These are phyloP conservation scores for Aspergillus pseudonomiae DNA, from an alignment of 2,329 filamentous ascomycete genomes.

Conservation along the genomic window DNA sequence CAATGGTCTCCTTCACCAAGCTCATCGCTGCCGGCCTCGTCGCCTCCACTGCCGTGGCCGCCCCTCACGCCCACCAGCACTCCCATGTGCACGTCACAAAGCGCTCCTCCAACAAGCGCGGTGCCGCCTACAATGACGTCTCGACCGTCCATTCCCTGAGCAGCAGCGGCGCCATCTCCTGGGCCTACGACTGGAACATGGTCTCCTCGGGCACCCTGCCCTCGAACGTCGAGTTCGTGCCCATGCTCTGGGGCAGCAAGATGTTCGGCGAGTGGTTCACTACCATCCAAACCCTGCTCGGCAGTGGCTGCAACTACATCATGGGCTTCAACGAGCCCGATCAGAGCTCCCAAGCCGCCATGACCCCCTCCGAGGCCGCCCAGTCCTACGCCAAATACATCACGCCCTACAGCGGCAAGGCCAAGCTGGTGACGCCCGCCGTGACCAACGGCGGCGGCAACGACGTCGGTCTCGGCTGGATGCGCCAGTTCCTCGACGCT, in stretches of 20 bases:
- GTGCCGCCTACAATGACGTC: slow-evolving; percentile 45
- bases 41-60: slow-evolving; percentile 37
- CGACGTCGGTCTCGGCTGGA: slow-evolving; percentile 44
- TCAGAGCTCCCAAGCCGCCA: slow-evolving; percentile 39
- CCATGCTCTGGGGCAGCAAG: slow-evolving; percentile 49
- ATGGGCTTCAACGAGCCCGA: slow-evolving; percentile 54
- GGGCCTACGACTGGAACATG: slow-evolving; percentile 52
- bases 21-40: slow-evolving; percentile 37
- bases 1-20: slow-evolving; percentile 44
- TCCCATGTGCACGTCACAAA: slow-evolving; percentile 4
- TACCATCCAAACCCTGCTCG: slow-evolving; percentile 38
- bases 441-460: slow-evolving; percentile 41
- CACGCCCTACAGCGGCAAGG: slow-evolving; percentile 38
- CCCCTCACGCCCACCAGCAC: slow-evolving; percentile 27
- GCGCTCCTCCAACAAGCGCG: slow-evolving; percentile 29
- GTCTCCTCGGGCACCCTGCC: slow-evolving; percentile 33
- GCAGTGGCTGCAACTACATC: slow-evolving; percentile 40
- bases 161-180: slow-evolving; percentile 34
- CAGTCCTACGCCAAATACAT: slow-evolving; percentile 42
- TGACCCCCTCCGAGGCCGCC: slow-evolving; percentile 42
- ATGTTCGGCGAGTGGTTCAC: slow-evolving; percentile 40
- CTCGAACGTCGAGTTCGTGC: slow-evolving; percentile 45
- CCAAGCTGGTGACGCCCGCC: slow-evolving; percentile 47
- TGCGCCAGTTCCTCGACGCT: slow-evolving; percentile 41
- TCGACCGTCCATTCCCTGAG: slow-evolving; percentile 36